Evolutionary conservation across 1,139 yeast species (phyloP), one percentile per base, ranked within the genome.

Genomic region (Pneumocystis wakefieldiae): DNA sequence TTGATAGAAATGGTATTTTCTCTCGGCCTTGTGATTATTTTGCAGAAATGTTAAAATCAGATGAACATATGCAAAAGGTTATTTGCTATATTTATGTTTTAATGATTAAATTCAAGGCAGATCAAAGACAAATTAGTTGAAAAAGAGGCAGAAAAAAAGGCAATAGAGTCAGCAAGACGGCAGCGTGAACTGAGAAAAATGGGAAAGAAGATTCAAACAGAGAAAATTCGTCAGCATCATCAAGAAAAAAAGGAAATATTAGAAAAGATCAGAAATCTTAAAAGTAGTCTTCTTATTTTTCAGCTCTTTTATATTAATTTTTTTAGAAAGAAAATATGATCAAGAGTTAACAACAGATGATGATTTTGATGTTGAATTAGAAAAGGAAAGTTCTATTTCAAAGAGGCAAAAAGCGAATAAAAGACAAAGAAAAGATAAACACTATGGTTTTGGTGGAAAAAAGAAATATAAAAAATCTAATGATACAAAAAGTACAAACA

Each of bases 31-130:
- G 83, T 71, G 99, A 92, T 74, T 92, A 88, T 75, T 92, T 92
- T 76, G 99, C 99, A 12, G 99, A 92, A 76, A 92, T 92, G 99
- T 88, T 90, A 67, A 92, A 92, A 78, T 86, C 91, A 66, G 99
- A 92, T 74, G 97, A 90, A 74, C 99, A 92, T 75, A 92, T 92
- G 99, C 97, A 90, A 72, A 88, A 84, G 76, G 62, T 66, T 15
- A 64, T 63, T 2, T 48, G 12, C 17, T 24, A 39, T 48, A 12
- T 37, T 1, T 5, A 17, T 28, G 12, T 19, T 19, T 57, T 57
- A 19, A 57, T 19, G 29, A 29, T 37, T 81, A 19, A 37, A 39
- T 12, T 12, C 12, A 29, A 19, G 15, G 15, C 6, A 57, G 59
- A 60, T 92, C 71, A 90, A 89, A 80, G 78, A 79, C 72, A 89